Percentiles rank a stretch among this genome's conserved stretches.
These are phyloP conservation scores for Phytophthora pseudosyringae DNA, from an alignment of 352 stramenopile genomes.

Conservation along the genomic window DNA sequence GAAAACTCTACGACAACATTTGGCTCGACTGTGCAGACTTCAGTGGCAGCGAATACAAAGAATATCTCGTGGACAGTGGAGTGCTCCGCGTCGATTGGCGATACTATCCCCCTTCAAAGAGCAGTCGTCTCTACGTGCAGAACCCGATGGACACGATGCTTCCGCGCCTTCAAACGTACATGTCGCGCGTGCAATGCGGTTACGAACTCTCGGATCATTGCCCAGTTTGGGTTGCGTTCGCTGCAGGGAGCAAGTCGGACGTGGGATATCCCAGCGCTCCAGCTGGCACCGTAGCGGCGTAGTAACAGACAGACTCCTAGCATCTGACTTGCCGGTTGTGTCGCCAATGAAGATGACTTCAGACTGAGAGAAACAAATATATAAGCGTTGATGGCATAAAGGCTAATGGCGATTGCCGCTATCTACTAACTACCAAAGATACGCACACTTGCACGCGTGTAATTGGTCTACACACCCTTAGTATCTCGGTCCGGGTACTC, in stretches of 20 bases:
- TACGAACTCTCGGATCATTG: conserved; percentile 73
- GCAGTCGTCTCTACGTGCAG: conserved; percentile 15
- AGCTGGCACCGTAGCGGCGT: background rate
- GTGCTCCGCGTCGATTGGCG: conserved; percentile 70
- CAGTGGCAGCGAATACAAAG: background rate
- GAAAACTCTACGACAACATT: conserved; percentile 76
- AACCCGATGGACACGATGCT: conserved; percentile 33
- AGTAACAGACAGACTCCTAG: conserved; percentile 1
- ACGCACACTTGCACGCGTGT: too few species aligned
- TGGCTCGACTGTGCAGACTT: conserved; percentile 46
- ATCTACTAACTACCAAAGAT: conserved; percentile 7
- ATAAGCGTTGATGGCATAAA: conserved; percentile 1
- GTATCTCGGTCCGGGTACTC: conserved; percentile 31
- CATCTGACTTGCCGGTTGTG: background rate
- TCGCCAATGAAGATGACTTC: background rate
- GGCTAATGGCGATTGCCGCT: background rate
- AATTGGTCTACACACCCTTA: conserved; percentile 8
- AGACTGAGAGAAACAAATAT: conserved; percentile 3
- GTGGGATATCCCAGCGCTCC: background rate
- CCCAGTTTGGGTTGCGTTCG: conserved; percentile 62
- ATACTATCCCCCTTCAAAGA: conserved; percentile 54
- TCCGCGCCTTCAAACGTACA: conserved; percentile 37
- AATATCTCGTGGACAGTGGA: conserved; percentile 43
- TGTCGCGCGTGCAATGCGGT: conserved; percentile 48
- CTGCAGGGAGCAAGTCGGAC: background rate